These are phyloP conservation scores for Penicillium crystallinum DNA, from an alignment of 495 filamentous ascomycete genomes.

Conservation along the genomic window DNA sequence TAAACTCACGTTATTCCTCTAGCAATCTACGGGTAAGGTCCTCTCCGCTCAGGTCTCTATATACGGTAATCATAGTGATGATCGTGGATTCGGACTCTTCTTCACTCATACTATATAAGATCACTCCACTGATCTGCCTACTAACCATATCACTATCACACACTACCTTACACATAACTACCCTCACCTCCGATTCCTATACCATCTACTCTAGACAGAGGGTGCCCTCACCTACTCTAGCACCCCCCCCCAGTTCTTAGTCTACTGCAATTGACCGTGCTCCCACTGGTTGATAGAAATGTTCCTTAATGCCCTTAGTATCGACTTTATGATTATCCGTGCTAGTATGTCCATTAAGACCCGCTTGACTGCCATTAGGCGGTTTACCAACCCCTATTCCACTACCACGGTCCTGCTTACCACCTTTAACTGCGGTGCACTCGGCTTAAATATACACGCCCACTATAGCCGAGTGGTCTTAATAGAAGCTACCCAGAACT, in stretches of 20 bases:
- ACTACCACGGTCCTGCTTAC: conserved; percentile 2
- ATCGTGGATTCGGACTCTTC: too few relatives aligned
- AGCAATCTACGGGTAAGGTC: too few relatives aligned
- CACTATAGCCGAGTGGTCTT: background rate
- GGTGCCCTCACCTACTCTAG: background rate
- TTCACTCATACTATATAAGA: too few relatives aligned
- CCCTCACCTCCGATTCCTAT: background rate
- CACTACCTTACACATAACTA: background rate
- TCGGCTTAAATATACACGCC: conserved; percentile 1
- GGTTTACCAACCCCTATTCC: background rate
- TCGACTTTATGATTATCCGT: background rate
- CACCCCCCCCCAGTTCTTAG: background rate
- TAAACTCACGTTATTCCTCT: too few relatives aligned
- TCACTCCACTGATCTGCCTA: too few relatives aligned
- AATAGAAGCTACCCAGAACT: conserved; percentile 4
- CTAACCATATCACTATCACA: too few relatives aligned
- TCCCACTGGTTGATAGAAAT: conserved; percentile 5
- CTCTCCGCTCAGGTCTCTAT: too few relatives aligned
- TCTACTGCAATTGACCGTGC: conserved; percentile 1
- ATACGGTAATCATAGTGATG: too few relatives aligned
- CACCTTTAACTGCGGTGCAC: background rate
- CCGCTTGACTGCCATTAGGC: background rate
- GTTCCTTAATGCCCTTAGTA: background rate
- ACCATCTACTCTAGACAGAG: background rate
- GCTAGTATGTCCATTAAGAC: background rate